Evolutionary conservation across 345 rosid species (phyloP), one percentile per base, ranked within the genome.

Genomic region (Euphorbia lathyris): DNA sequence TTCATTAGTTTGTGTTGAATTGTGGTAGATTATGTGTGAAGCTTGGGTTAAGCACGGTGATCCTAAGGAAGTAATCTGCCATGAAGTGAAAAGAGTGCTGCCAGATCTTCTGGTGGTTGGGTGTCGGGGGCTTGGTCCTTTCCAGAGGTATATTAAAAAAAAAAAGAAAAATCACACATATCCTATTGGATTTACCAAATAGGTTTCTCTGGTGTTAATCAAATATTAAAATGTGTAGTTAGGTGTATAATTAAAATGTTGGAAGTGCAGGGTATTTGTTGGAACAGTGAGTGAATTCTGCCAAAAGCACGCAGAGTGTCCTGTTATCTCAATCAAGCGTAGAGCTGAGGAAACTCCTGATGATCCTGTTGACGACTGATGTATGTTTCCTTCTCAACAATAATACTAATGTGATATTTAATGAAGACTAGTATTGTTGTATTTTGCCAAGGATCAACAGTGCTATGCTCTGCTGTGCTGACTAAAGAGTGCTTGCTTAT

Each of bases 251-350:
- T 45, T 7, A 8, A 40, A 45, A 45, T 12, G 51, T 10, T 10
- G 58, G 29, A 62, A 58, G 63, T 73, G 78, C 90, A 95, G 99
- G 86, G 98, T 95, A 17, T 92, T 95, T 78, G 94, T 92, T 45
- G 97, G 99, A 38, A 92, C 96, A 0, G 98, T 95, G 69, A 95
- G 99, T 63, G 99, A 95, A 67, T 92, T 95, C 48, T 90, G 97
- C 40, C 91, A 82, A 78, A 95, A 95, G 92, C 98, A 95, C 77
- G 97, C 97, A 1, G 98, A 92, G 65, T 90, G 97, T 77, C 99
- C 99, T 14, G 94, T 90, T 17, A 76, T 95, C 72, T 78, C 84
- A 13, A 95, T 95, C 83, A 95, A 95, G 79, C 97, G 99, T 69
- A 82, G 75, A 0, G 87, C 88, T 47, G 91, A 84, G 36, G 92